Percentiles rank a stretch among this genome's conserved stretches.
Conservation (phyloP, 495 filamentous ascomycete species). For the Penicillium turbatum region DNA sequence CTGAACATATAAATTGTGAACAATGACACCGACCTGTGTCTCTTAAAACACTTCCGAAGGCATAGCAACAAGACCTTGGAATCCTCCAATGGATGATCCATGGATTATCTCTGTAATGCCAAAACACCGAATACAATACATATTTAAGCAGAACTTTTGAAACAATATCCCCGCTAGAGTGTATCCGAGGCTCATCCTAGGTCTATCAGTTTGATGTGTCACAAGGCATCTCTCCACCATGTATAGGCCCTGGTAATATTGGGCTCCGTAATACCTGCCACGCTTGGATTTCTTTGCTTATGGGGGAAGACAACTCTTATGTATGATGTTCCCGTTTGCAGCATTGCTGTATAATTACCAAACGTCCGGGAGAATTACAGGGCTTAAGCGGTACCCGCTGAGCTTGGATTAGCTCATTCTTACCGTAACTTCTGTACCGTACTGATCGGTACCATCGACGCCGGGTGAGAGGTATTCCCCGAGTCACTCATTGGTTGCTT, state of each 20-base stretch:
- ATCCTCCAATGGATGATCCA: too few species aligned
- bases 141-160: too few species aligned
- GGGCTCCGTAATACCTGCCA: neutral
- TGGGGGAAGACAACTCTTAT: neutral
- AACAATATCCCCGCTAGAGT: neutral
- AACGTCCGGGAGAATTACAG: neutral
- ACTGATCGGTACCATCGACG: slow-evolving; percentile 7
- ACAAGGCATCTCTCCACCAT: neutral
- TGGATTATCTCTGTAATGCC: too few species aligned
- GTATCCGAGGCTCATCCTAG: slow-evolving; percentile 2
- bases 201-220: neutral
- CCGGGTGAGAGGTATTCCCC: neutral
- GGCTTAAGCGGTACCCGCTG: slow-evolving; percentile 1
- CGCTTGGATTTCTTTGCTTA: neutral
- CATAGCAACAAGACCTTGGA: too few species aligned
- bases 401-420: slow-evolving; percentile 8
- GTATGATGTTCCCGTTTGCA: slow-evolving; percentile 20
- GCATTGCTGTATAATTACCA: slow-evolving; percentile 17
- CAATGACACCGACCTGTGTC: too few species aligned
- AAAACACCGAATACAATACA: too few species aligned
- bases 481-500: slow-evolving; percentile 19
- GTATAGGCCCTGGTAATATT: neutral
- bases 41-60: too few species aligned
- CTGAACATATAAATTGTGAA: too few species aligned
- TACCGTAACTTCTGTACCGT: slow-evolving; percentile 14